Conservation (phyloP, 495 filamentous ascomycete genomes). For the Penicillium angulare region DNA sequence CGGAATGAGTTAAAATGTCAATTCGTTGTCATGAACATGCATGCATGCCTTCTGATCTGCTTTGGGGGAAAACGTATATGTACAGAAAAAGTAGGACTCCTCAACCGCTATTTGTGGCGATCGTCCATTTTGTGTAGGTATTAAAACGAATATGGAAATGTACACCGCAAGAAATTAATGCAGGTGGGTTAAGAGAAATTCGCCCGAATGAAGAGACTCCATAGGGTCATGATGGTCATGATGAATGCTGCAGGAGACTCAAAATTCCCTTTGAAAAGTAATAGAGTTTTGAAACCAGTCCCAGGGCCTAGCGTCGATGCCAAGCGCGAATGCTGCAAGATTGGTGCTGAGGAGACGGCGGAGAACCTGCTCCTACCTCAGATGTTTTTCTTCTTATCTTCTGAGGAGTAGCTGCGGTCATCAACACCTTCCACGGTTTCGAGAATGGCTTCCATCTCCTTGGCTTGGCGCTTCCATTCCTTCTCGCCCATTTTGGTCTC, state of each 20-base stretch:
- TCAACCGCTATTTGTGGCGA: background rate
- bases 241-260: no score
- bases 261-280: no score
- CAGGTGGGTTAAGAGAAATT: slow-evolving; percentile 1
- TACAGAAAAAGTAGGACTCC: slow-evolving; percentile 13
- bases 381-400: slow-evolving; percentile 42
- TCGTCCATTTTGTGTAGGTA: background rate
- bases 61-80: slow-evolving; percentile 2
- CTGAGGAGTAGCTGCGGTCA: slow-evolving; percentile 66
- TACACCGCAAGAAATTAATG: slow-evolving; percentile 15
- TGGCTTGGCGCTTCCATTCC: slow-evolving; percentile 77
- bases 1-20: background rate
- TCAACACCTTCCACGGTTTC: slow-evolving; percentile 86
- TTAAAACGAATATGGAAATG: slow-evolving; percentile 14
- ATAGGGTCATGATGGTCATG: no score
- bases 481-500: slow-evolving; percentile 84
- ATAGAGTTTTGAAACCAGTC: no score
- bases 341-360: no score
- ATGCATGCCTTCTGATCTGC: slow-evolving; percentile 1
- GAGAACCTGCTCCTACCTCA: slow-evolving; percentile 8
- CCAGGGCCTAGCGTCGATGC: background rate
- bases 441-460: slow-evolving; percentile 84
- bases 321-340: no score
- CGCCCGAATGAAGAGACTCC: background rate
- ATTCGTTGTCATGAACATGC: slow-evolving; percentile 2